Evolutionary conservation across 225 moss, liverwort and hornwort genomes (phyloP), one percentile per base, ranked within the genome.

Genomic region (Climacium dendroides): DNA sequence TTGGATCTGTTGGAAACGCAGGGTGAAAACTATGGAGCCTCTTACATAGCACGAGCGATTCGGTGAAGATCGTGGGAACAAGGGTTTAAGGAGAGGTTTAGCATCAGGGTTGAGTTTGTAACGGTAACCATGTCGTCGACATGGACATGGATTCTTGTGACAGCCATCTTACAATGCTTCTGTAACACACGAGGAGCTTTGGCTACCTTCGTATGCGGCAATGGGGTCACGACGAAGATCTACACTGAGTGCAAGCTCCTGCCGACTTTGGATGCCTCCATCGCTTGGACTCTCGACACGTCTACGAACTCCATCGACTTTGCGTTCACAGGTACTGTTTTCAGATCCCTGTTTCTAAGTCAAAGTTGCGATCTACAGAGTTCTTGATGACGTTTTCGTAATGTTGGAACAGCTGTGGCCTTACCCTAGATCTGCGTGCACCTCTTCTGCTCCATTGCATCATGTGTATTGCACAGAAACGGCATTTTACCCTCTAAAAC

Each of bases 301-400:
- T 57, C 92, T 43, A 10, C 91, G 47, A 91, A 87, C 65, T 55
- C 89, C 80, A 88, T 94, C 80, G 85, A 94, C 50, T 94, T 94
- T n/a, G 92, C 94, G 11, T 94, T 92, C 86, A 90, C 91, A 83
- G 94, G 94, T 94, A 45, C n/a, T 43, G 32, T 54, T 61, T 75
- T 28, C 75, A 45, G 72, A n/a, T 63, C 55, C 63, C 26, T 81
- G 22, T 3, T 76, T 75, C 37, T 8, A 16, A 45, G 26, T 74
- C 76, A 5, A 41, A 64, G 17, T 67, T 79, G 72, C 28, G 19
- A 35, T 78, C 53, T 45, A 13, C 45, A 58, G 29, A 72, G 28
- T 37, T 85, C 7, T 47, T 34, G 34, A 61, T 61, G 45, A 60
- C 29, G 34, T 35, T 83, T 41, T 26, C 9, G 61, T 43, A 22